Conservation (phyloP, 148 eudicot genomes). For the Dysphania ambrosioides region DNA sequence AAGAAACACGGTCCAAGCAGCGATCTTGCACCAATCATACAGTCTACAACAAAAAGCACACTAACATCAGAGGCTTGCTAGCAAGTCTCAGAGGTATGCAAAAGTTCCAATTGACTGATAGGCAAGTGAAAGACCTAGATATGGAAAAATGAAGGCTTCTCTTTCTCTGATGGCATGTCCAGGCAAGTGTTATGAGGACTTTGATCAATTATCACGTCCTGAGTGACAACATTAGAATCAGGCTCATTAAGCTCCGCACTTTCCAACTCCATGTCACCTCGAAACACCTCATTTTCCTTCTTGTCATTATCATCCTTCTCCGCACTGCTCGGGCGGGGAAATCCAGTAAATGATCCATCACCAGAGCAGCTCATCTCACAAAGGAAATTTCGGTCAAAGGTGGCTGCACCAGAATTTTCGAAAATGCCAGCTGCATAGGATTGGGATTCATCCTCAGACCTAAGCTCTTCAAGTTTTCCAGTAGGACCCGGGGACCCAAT, state of each 20-base stretch:
- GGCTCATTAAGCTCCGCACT: not conserved
- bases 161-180: not conserved
- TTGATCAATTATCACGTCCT: not conserved
- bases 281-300: not conserved
- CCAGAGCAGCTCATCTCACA: not conserved
- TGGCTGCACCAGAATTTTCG: not conserved
- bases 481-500: not conserved
- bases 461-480: not conserved
- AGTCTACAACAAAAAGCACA: not conserved
- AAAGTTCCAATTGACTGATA: not conserved
- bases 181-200: not conserved
- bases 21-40: conserved; percentile 4
- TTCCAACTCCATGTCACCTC: conserved; percentile 12
- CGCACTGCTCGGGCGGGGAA: not conserved
- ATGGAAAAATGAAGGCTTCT: not conserved
- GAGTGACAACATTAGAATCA: not conserved
- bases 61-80: too few species aligned
- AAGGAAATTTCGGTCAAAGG: not conserved
- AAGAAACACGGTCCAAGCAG: not conserved
- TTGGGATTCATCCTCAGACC: not conserved
- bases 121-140: not conserved
- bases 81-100: not conserved
- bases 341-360: not conserved
- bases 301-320: not conserved
- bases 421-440: not conserved